phyloP scores from a whole-genome alignment of 2,329 filamentous ascomycete species.

The Microdochium trichocladiopsis region DNA sequence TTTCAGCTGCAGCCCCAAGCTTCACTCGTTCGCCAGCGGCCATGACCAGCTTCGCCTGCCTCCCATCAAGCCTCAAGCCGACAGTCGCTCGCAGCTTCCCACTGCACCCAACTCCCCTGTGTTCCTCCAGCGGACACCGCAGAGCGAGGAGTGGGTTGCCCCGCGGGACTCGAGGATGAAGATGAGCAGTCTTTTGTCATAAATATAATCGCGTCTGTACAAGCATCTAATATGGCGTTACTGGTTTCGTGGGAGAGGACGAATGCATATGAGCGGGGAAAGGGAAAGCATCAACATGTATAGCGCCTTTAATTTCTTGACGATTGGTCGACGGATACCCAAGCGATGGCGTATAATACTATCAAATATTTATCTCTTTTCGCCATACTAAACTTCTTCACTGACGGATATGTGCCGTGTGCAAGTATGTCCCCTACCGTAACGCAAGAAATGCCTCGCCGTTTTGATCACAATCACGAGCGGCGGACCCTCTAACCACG shows the following conservation, averaged over 20 bases:
- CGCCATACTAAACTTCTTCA: too few species aligned
- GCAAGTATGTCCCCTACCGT: too few species aligned
- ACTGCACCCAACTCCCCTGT: conserved; percentile 27
- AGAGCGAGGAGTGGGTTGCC: neutral
- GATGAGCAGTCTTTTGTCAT: neutral
- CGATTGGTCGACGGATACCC: too few species aligned
- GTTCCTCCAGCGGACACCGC: neutral
- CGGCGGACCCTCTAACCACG: too few species aligned
- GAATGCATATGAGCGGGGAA: too few species aligned
- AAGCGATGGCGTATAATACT: too few species aligned
- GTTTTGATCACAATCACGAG: too few species aligned
- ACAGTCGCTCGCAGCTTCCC: conserved; percentile 13
- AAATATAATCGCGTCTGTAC: neutral
- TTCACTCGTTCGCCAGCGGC: conserved; percentile 1
- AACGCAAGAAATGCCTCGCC: too few species aligned
- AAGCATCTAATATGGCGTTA: neutral
- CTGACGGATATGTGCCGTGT: too few species aligned
- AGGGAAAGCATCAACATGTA: too few species aligned
- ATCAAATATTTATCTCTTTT: too few species aligned
- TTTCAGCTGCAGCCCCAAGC: neutral
- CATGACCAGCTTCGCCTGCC: conserved; percentile 10
- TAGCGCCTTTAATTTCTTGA: too few species aligned
- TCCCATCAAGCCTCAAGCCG: conserved; percentile 19
- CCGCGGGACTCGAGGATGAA: neutral
- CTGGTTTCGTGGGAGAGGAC: neutral